Conservation (phyloP, 306 rosid species). For the Ormosia semicastrata region DNA sequence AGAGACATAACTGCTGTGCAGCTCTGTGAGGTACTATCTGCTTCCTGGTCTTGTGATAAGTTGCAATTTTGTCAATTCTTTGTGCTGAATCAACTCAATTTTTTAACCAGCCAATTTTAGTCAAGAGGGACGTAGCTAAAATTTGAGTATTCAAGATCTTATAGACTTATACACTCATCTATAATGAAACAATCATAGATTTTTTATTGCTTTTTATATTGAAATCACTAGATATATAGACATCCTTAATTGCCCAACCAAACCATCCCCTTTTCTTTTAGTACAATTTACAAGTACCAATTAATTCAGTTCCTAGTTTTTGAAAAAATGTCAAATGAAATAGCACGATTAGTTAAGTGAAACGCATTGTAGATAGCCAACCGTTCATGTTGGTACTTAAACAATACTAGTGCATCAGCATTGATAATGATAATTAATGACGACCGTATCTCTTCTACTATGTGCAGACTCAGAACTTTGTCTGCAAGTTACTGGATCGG, state of each 20-base stretch:
- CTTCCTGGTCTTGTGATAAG: background rate
- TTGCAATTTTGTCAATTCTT: background rate
- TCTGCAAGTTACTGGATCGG: conserved; percentile 66
- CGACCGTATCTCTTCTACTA: background rate
- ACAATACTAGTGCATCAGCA: background rate
- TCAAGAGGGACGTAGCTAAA: background rate
- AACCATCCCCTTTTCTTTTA: background rate
- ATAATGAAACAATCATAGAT: background rate
- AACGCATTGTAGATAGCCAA: background rate
- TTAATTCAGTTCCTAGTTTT: background rate
- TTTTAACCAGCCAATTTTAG: background rate
- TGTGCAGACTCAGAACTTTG: conserved; percentile 56
- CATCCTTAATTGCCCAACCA: background rate
- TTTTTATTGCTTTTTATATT: background rate
- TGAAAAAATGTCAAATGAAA: background rate
- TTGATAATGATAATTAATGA: background rate
- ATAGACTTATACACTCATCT: background rate
- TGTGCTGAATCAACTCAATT: background rate
- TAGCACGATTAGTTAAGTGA: background rate
- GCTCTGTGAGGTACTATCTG: conserved; percentile 65
- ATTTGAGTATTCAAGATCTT: background rate
- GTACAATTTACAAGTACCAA: background rate
- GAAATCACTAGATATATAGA: background rate
- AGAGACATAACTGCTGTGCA: conserved; percentile 78
- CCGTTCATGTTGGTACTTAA: background rate